Conservation (phyloP, 345 rosid species). For the Bretschneidera sinensis region DNA sequence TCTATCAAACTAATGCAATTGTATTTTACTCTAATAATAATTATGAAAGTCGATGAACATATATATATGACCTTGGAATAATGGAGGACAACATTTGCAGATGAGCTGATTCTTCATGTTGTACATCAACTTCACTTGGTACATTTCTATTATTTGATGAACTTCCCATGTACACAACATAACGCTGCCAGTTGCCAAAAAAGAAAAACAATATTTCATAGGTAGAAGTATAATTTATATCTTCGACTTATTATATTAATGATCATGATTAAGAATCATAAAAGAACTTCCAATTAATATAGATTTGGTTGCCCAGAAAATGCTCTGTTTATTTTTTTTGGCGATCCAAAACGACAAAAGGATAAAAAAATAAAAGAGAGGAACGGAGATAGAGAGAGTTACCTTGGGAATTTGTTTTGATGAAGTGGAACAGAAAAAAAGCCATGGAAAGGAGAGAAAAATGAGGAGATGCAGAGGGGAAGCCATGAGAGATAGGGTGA, state of each 20-base stretch:
- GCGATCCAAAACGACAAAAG: too few species aligned
- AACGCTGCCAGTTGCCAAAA: conserved; percentile 26
- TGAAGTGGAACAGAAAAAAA: conserved; percentile 13
- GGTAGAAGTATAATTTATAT: neutral
- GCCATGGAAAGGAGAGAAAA: conserved; percentile 15
- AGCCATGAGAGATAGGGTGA: conserved; percentile 25
- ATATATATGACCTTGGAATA: conserved; percentile 33
- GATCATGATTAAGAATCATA: too few species aligned
- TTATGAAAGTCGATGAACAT: too few species aligned
- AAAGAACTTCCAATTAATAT: too few species aligned
- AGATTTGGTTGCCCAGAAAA: too few species aligned
- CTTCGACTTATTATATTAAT: too few species aligned
- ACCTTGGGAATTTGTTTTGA: conserved; percentile 34
- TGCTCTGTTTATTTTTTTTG: neutral
- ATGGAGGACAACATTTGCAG: conserved; percentile 45
- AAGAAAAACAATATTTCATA: neutral
- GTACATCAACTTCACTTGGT: conserved; percentile 13
- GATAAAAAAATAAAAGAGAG: too few species aligned
- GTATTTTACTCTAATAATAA: too few species aligned
- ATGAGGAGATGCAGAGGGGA: conserved; percentile 23
- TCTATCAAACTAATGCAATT: too few species aligned
- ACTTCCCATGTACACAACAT: conserved; percentile 75
- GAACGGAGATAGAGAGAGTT: neutral
- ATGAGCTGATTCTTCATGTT: conserved; percentile 32
- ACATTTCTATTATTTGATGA: conserved; percentile 19